phyloP scores from a whole-genome alignment of 208 protist species.

The Endotrypanum monterogeii region DNA sequence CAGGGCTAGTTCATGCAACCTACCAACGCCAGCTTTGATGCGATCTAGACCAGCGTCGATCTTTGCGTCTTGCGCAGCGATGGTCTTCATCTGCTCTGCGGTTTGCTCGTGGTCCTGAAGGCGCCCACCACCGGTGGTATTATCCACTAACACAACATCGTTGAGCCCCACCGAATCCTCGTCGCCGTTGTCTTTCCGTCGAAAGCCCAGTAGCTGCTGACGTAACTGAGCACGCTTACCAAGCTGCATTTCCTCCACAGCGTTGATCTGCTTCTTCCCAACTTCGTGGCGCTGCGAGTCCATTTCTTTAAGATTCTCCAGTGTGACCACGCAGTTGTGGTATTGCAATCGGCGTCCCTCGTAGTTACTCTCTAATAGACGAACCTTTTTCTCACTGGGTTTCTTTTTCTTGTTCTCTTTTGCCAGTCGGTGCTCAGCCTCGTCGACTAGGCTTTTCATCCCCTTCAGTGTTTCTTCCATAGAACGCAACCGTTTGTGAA shows the following conservation, averaged over 20 bases:
- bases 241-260: conserved; percentile 41
- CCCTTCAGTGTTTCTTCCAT: conserved; percentile 58
- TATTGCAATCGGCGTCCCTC: conserved; percentile 42
- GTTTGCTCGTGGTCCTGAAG: conserved; percentile 69
- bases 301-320: conserved; percentile 58
- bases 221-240: conserved; percentile 61
- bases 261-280: conserved; percentile 39
- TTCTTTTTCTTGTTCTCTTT: conserved; percentile 57
- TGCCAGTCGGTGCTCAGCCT: conserved; percentile 39
- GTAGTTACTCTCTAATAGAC: conserved; percentile 45
- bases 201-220: conserved; percentile 51
- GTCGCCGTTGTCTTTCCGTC: conserved; percentile 24
- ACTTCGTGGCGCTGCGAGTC: conserved; percentile 40
- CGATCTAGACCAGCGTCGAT: conserved; percentile 64
- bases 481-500: conserved; percentile 62
- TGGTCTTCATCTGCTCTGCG: conserved; percentile 61
- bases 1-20: conserved; percentile 52
- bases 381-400: conserved; percentile 44
- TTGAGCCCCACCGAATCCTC: conserved; percentile 17
- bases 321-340: conserved; percentile 46
- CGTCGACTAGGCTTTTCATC: conserved; percentile 50
- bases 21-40: conserved; percentile 55
- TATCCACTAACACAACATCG: conserved; percentile 46
- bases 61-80: conserved; percentile 64
- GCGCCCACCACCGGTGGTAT: conserved; percentile 55